phyloP scores from a whole-genome alignment of 257 asterid genomes.

The Ligustrum vulgare region DNA sequence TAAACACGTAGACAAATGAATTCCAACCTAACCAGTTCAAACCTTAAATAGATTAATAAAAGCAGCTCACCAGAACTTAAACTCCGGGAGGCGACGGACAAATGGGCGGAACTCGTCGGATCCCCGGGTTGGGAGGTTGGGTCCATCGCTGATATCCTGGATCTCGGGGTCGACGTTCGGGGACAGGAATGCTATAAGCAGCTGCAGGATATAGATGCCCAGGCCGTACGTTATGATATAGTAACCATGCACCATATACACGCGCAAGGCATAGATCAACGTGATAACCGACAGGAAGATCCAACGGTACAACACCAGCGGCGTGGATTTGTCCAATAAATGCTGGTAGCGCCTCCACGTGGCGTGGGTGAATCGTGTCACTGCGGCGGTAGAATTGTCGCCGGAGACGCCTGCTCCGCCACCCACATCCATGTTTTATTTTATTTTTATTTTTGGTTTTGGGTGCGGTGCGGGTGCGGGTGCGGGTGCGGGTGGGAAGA shows the following conservation, averaged over 20 bases:
- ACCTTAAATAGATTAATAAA: neutral
- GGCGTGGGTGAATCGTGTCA: constrained; percentile 50
- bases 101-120: constrained; percentile 99
- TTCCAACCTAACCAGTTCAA: neutral
- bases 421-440: constrained; percentile 57
- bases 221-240: constrained; percentile 88
- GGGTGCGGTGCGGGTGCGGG: too few species aligned
- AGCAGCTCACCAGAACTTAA: constrained; percentile 82
- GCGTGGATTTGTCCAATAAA: constrained; percentile 84
- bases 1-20: neutral
- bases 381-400: constrained; percentile 34
- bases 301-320: constrained; percentile 81
- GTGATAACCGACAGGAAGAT: constrained; percentile 61
- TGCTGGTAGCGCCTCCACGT: constrained; percentile 81
- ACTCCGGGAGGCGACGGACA: constrained; percentile 97
- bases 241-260: constrained; percentile 73
- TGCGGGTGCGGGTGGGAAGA: neutral
- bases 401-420: constrained; percentile 54
- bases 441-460: neutral
- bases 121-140: constrained; percentile 83
- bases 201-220: constrained; percentile 89
- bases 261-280: constrained; percentile 68
- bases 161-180: constrained; percentile 99
- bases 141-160: constrained; percentile 57
- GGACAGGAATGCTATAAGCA: constrained; percentile 85